These are phyloP conservation scores for Termitomyces sp. DNA, from an alignment of 768 basidiomycete species.

Conservation along the genomic window DNA sequence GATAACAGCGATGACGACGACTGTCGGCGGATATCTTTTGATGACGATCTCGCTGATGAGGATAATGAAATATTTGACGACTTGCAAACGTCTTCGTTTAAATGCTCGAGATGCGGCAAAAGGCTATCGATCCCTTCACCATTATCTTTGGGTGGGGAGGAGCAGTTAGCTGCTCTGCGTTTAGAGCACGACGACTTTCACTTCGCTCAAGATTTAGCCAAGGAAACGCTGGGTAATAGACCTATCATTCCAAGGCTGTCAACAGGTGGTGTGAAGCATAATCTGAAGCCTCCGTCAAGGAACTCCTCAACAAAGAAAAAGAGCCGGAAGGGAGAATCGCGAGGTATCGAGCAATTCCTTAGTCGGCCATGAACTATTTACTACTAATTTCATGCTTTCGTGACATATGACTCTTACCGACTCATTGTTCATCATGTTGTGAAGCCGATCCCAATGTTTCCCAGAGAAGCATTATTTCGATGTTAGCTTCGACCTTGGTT, in stretches of 20 bases:
- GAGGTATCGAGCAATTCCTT: conserved; percentile 18
- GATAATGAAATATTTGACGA: not conserved
- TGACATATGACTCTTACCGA: not conserved
- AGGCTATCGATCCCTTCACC: conserved; percentile 27
- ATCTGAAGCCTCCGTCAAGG: conserved; percentile 5
- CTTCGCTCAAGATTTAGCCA: conserved; percentile 73
- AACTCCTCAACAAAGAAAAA: conserved; percentile 15
- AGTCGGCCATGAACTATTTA: conserved; percentile 1
- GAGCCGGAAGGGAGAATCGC: conserved; percentile 7
- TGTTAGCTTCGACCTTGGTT: not conserved
- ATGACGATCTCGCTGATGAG: conserved; percentile 2
- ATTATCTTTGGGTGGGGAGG: conserved; percentile 25
- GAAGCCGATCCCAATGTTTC: not conserved
- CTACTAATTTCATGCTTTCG: not conserved
- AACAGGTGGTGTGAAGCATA: not conserved
- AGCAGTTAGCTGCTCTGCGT: conserved; percentile 35
- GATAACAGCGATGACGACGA: conserved; percentile 15
- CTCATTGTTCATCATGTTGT: not conserved
- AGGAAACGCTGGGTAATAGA: conserved; percentile 24
- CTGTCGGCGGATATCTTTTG: not conserved
- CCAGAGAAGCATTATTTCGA: not conserved
- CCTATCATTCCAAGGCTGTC: conserved; percentile 12
- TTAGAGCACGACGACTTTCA: conserved; percentile 89
- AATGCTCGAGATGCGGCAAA: conserved; percentile 56
- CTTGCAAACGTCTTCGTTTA: conserved; percentile 30